These are phyloP conservation scores for Geotrichum histeridarum DNA, from an alignment of 1,139 yeast species.

Conservation along the genomic window DNA sequence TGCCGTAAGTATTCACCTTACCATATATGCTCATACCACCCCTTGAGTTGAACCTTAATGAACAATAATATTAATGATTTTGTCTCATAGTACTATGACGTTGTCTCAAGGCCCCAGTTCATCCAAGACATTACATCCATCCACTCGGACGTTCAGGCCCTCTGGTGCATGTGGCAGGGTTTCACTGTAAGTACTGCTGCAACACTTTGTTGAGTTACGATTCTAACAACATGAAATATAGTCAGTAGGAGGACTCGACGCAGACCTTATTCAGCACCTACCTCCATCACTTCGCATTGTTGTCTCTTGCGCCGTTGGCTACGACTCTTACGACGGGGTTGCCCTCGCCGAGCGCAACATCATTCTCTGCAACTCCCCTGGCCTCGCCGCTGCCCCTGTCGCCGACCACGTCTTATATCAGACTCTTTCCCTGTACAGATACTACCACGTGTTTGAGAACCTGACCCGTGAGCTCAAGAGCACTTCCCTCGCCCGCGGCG, in stretches of 20 bases:
- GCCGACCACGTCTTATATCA: conserved; percentile 67
- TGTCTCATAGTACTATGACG: conserved; percentile 13
- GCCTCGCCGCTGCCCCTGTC: conserved; percentile 61
- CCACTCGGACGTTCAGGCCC: conserved; percentile 23
- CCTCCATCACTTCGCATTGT: conserved; percentile 54
- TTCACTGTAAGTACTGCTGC: conserved; percentile 21
- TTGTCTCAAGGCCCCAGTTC: conserved; percentile 23
- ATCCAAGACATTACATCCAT: conserved; percentile 22
- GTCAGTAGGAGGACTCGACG: conserved; percentile 26
- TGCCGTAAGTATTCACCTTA: not conserved
- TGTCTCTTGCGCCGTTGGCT: conserved; percentile 67
- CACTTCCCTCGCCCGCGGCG: conserved; percentile 43
- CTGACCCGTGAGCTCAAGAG: conserved; percentile 40
- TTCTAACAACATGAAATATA: conserved; percentile 10
- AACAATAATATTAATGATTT: not conserved
- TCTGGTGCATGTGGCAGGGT: conserved; percentile 27
- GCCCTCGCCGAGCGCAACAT: conserved; percentile 45
- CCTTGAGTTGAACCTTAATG: not conserved
- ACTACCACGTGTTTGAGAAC: conserved; percentile 49
- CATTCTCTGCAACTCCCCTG: conserved; percentile 52
- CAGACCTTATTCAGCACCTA: conserved; percentile 45
- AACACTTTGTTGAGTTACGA: not conserved
- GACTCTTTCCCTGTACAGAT: conserved; percentile 57
- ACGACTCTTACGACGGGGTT: conserved; percentile 53
- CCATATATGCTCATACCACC: not conserved